Conservation (phyloP, 1,284 basidiomycete genomes). For the Boletus nobilissimus region DNA sequence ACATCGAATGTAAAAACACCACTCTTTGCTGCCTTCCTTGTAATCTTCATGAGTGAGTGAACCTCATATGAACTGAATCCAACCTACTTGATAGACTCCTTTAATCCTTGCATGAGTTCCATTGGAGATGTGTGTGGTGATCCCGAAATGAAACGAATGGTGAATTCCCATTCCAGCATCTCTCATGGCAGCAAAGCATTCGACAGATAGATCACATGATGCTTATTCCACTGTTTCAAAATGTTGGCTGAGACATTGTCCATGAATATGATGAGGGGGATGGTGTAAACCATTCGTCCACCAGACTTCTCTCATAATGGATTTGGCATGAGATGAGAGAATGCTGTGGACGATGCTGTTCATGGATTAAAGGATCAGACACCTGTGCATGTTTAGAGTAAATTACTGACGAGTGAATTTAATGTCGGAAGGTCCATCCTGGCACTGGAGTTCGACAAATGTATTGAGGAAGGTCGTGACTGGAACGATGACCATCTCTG, state of each 20-base stretch:
- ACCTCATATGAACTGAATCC: too few species aligned
- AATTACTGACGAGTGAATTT: neutral
- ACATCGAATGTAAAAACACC: too few species aligned
- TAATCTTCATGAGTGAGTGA: too few species aligned
- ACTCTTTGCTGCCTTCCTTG: too few species aligned
- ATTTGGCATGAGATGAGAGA: slow-evolving; percentile 30
- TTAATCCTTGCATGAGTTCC: slow-evolving; percentile 36
- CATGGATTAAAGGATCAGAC: too few species aligned
- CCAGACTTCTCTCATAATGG: neutral
- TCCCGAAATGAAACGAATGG: slow-evolving; percentile 40
- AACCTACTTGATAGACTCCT: too few species aligned
- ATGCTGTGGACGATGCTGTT: neutral
- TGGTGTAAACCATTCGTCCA: slow-evolving; percentile 33
- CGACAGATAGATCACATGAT: slow-evolving; percentile 44
- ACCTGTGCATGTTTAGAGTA: too few species aligned
- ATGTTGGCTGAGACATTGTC: slow-evolving; percentile 49
- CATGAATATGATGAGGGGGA: slow-evolving; percentile 44
- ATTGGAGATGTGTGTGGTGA: slow-evolving; percentile 46
- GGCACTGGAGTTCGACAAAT: slow-evolving; percentile 19
- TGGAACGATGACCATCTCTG: slow-evolving; percentile 11
- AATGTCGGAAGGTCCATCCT: neutral
- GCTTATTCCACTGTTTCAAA: slow-evolving; percentile 52
- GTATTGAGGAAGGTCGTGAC: slow-evolving; percentile 21
- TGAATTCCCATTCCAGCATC: slow-evolving; percentile 42
- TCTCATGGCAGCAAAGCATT: slow-evolving; percentile 31